Base-by-base conservation (phyloP, 2,329 filamentous ascomycete species). In the Colletotrichum orchidophilum region DNA sequence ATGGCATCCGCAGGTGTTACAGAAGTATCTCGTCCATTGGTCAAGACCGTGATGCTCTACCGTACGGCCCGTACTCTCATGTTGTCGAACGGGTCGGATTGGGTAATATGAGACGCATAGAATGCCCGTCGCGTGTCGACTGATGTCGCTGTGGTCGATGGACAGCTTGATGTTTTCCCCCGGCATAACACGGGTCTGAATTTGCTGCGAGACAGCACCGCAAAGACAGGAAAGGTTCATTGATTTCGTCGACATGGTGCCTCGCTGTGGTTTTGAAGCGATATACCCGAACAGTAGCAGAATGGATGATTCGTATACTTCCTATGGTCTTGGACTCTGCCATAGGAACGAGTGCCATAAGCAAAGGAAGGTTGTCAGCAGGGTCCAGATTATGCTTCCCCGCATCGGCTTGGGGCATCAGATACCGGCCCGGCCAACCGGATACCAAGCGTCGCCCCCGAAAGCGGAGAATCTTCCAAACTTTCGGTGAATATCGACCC, bases 1-100 rank as follows among this genome's bases (percentile, higher is more conserved):
- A 61, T 85, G 84, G 58, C 84, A 84, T 1, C 84, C 83, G 58
- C 83, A 85, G 1, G 63, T 81, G 0, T 70, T 64, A 67, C 83
- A 85, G 70, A 85, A 85, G 72, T 81, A 82, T 5, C 79, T 75
- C 1, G 73, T 77, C 2, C 73, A 73, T 2, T 46, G 27, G 18
- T 74, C 68, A 1, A 7, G 3, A 0, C n/a, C 24, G 12, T 33
- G 9, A 18, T 74, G 73, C 12, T 29, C 64, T 1, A 24, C 59
- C 24, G 82, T 72, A 1, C n/a, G n/a, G n/a, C n/a, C n/a, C n/a
- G n/a, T n/a, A n/a, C n/a, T n/a, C n/a, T 66, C 70, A 0, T 63
- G 13, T 2, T 33, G 46, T 1, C 75, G 11, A 1, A 15, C 21
- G 0, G 76, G 75, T 0, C 70, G 57, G 18, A 84, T 77, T 3